Conservation (phyloP, 2,329 filamentous ascomycete genomes). For the Alternaria alternata region DNA sequence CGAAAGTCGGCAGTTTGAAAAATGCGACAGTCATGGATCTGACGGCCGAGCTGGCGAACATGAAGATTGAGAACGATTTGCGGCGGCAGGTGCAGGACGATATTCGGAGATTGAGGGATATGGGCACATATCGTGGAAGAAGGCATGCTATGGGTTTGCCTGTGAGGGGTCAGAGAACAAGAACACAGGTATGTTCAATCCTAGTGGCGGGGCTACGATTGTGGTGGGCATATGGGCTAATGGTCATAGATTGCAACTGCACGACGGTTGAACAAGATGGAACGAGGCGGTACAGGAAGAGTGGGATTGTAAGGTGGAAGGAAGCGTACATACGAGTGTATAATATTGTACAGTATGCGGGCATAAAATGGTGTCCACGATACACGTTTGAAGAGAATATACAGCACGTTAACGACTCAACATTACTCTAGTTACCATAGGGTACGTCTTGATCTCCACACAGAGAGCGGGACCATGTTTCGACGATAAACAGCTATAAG, state of each 20-base stretch:
- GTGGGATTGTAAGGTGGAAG: conserved; percentile 36
- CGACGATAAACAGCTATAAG: neutral
- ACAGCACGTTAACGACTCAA: conserved; percentile 6
- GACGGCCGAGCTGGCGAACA: conserved; percentile 83
- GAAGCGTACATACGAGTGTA: conserved; percentile 28
- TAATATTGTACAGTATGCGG: conserved; percentile 35
- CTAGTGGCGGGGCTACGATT: neutral
- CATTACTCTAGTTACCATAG: neutral
- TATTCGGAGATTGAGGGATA: conserved; percentile 85
- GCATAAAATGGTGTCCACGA: conserved; percentile 21
- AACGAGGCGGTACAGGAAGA: conserved; percentile 56
- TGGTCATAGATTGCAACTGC: conserved; percentile 63
- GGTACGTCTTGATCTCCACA: neutral
- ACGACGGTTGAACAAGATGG: conserved; percentile 65
- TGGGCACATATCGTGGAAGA: conserved; percentile 87
- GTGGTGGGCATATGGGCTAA: conserved; percentile 19
- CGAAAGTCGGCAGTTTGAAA: conserved; percentile 77
- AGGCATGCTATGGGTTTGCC: conserved; percentile 93
- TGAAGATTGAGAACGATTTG: conserved; percentile 94
- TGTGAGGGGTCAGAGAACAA: conserved; percentile 87
- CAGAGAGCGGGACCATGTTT: neutral
- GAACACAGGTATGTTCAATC: conserved; percentile 68
- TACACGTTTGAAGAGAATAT: conserved; percentile 3
- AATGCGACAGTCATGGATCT: conserved; percentile 81
- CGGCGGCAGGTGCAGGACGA: conserved; percentile 81